Conservation (phyloP, 208 protist species). For the Acanthamoeba quina region DNA sequence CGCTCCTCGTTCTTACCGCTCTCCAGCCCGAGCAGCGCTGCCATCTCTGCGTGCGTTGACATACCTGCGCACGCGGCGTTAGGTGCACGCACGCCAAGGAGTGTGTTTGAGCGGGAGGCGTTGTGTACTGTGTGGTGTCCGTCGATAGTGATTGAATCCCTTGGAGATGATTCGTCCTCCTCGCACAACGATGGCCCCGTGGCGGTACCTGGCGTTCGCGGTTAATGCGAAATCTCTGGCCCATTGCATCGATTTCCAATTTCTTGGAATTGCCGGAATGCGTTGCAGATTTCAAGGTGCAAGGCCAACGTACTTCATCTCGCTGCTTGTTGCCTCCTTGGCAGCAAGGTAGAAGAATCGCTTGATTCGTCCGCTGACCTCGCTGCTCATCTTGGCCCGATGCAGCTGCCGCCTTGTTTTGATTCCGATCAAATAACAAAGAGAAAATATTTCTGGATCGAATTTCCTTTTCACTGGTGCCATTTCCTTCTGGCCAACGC, state of each 20-base stretch:
- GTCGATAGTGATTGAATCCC: conserved; percentile 56
- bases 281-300: not conserved
- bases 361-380: conserved; percentile 48
- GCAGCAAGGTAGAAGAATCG: conserved; percentile 55
- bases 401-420: not conserved
- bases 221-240: not conserved
- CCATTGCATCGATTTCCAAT: not conserved
- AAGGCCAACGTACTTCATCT: conserved; percentile 38
- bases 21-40: not conserved
- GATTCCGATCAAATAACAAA: not conserved
- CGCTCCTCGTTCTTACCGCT: not conserved
- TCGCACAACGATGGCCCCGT: conserved; percentile 51
- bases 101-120: no score
- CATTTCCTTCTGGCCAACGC: not conserved
- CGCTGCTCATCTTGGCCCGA: not conserved
- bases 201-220: not conserved
- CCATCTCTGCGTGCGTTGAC: conserved; percentile 73
- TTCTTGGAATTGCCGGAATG: conserved; percentile 23
- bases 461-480: no score
- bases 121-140: conserved; percentile 8
- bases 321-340: not conserved
- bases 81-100: no score
- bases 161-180: conserved; percentile 66
- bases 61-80: not conserved
- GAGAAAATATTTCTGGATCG: not conserved